Evolutionary conservation across 495 filamentous ascomycete genomes (phyloP).

Genomic region (Letharia columbiana): DNA sequence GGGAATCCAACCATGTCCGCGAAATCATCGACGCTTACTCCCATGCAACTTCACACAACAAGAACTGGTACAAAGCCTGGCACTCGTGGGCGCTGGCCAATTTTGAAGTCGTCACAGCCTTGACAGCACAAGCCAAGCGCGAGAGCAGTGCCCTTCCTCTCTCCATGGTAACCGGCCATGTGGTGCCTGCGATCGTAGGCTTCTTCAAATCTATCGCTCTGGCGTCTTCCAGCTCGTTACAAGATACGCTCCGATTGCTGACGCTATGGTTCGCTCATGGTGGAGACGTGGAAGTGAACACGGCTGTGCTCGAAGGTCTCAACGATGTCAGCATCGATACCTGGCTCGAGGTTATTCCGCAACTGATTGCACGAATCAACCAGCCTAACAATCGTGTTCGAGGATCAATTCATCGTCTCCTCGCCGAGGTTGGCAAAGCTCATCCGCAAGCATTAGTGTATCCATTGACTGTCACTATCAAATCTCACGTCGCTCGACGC

Average conservation of each 20-base stretch:
- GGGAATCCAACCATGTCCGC: conserved; percentile 63
- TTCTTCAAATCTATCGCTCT: conserved; percentile 94
- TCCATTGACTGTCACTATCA: conserved; percentile 96
- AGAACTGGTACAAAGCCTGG: conserved; percentile 97
- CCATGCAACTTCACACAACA: conserved; percentile 83
- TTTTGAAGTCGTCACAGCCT: conserved; percentile 88
- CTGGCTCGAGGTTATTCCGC: conserved; percentile 96
- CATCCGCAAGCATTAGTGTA: conserved; percentile 99
- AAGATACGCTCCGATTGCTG: conserved; percentile 86
- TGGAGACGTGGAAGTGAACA: conserved; percentile 76
- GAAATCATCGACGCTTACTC: conserved; percentile 79
- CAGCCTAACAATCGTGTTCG: conserved; percentile 82
- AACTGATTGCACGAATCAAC: conserved; percentile 94
- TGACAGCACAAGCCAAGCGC: conserved; percentile 53
- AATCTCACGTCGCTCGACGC: conserved; percentile 72
- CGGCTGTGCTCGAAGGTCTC: conserved; percentile 80
- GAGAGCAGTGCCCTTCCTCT: conserved; percentile 49
- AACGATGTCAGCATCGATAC: conserved; percentile 88
- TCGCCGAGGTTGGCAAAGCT: conserved; percentile 82
- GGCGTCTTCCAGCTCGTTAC: conserved; percentile 82
- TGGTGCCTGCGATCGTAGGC: conserved; percentile 86
- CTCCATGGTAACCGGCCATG: conserved; percentile 68
- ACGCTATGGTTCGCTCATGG: conserved; percentile 96
- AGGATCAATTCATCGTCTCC: conserved; percentile 78
- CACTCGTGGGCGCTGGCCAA: conserved; percentile 99